phyloP scores from a whole-genome alignment of 768 basidiomycete species.

The Boletus rufocinnamomeus region DNA sequence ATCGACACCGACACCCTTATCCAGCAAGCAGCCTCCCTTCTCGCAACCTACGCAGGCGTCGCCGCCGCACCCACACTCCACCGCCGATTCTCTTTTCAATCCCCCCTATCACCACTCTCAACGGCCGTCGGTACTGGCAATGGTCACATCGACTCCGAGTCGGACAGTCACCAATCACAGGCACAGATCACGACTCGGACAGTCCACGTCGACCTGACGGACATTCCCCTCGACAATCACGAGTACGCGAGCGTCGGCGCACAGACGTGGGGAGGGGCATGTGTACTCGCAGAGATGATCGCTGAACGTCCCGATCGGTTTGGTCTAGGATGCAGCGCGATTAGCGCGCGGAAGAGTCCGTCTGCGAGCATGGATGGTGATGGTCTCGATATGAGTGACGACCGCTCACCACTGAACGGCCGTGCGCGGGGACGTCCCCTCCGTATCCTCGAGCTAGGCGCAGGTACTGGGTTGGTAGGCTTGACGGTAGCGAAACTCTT shows the following conservation, averaged over 20 bases:
- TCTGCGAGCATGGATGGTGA: background rate
- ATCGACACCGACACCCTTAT: conserved; percentile 42
- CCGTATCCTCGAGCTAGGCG: conserved; percentile 55
- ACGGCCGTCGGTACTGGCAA: too few species aligned
- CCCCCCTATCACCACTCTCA: too few species aligned
- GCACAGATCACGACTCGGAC: conserved; percentile 15
- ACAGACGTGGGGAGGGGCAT: conserved; percentile 89
- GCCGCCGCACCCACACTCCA: conserved; percentile 60
- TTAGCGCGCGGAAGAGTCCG: background rate
- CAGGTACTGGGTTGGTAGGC: conserved; percentile 58
- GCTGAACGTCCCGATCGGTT: conserved; percentile 56
- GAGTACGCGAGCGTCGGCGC: conserved; percentile 76
- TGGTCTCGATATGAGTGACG: background rate
- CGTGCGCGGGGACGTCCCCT: conserved; percentile 16
- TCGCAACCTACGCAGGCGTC: conserved; percentile 66
- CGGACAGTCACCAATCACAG: background rate
- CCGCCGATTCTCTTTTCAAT: conserved; percentile 52
- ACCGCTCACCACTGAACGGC: too few species aligned
- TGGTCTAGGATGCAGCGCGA: conserved; percentile 33
- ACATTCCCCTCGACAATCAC: conserved; percentile 68
- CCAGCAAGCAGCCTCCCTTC: conserved; percentile 56
- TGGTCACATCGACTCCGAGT: too few species aligned
- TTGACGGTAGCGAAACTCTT: conserved; percentile 42
- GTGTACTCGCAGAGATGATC: conserved; percentile 76
- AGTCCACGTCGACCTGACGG: conserved; percentile 53